A percentile compares a stretch with the other conserved stretches of the same genome.
Evolutionary conservation across 1,284 basidiomycete species (phyloP).

Genomic region (Cryptococcus sp.): DNA sequence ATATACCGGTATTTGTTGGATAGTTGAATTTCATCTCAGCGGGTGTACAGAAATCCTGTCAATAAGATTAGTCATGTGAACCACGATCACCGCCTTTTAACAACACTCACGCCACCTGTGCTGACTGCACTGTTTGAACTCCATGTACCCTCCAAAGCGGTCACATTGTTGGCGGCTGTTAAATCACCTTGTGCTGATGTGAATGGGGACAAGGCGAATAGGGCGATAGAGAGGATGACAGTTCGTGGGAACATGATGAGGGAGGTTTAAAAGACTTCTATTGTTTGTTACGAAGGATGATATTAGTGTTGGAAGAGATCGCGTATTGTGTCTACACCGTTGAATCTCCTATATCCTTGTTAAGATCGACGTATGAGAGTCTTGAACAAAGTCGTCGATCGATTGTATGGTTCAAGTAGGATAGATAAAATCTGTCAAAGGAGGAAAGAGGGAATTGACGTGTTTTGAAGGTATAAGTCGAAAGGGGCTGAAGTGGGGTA

Average conservation of each 20-base stretch:
- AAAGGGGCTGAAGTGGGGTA: no score
- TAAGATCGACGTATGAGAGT: no score
- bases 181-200: constrained; percentile 29
- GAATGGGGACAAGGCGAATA: not conserved
- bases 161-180: constrained; percentile 55
- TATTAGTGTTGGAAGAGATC: no score
- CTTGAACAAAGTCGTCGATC: no score
- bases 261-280: not conserved
- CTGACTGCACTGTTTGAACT: constrained; percentile 64
- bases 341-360: no score
- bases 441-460: no score
- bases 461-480: no score
- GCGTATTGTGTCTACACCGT: no score
- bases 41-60: constrained; percentile 75
- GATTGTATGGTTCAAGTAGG: no score
- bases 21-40: constrained; percentile 72
- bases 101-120: constrained; percentile 71
- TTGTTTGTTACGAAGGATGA: no score
- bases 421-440: no score
- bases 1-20: constrained; percentile 74
- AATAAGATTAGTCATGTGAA: not conserved
- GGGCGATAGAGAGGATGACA: not conserved
- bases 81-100: not conserved
- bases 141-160: constrained; percentile 75
- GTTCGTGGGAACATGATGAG: not conserved